Percentiles rank a stretch among this genome's conserved stretches.
Evolutionary conservation across 2,329 filamentous ascomycete species (phyloP).

Genomic region (Colletotrichum abscissum): DNA sequence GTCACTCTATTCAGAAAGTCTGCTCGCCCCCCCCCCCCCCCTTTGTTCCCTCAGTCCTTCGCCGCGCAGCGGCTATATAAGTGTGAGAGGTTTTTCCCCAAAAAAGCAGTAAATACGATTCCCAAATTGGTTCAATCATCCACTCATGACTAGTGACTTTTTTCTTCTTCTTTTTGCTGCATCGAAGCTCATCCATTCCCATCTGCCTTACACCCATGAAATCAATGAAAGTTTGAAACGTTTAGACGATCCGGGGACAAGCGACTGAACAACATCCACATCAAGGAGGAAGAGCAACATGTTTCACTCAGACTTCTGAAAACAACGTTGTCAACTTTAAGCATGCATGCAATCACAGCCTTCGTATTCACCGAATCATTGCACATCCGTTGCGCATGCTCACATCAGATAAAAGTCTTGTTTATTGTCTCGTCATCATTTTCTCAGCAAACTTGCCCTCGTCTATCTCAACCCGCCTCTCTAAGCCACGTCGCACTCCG

Average conservation of each 20-base stretch:
- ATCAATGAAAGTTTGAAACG: too few relatives aligned
- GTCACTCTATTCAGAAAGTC: not conserved
- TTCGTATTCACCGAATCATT: too few relatives aligned
- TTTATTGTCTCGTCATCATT: slow-evolving; percentile 4
- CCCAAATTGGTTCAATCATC: not conserved
- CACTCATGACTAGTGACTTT: not conserved
- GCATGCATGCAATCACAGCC: too few relatives aligned
- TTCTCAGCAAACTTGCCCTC: not conserved
- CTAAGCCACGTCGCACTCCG: not conserved
- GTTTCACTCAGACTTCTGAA: too few relatives aligned
- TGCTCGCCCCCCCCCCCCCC: not conserved
- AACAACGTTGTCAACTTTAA: too few relatives aligned
- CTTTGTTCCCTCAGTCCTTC: not conserved
- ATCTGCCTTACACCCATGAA: too few relatives aligned
- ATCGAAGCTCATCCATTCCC: too few relatives aligned
- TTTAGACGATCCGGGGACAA: too few relatives aligned
- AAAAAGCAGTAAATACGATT: slow-evolving; percentile 19
- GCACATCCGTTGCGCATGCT: not conserved
- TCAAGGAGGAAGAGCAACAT: too few relatives aligned
- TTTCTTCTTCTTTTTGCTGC: not conserved
- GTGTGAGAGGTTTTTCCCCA: not conserved
- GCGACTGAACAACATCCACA: too few relatives aligned
- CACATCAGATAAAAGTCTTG: not conserved
- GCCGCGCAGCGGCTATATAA: not conserved
- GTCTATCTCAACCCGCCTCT: not conserved